Evolutionary conservation across 2,329 filamentous ascomycete species (phyloP).

Genomic region (Xylariaceae sp.): DNA sequence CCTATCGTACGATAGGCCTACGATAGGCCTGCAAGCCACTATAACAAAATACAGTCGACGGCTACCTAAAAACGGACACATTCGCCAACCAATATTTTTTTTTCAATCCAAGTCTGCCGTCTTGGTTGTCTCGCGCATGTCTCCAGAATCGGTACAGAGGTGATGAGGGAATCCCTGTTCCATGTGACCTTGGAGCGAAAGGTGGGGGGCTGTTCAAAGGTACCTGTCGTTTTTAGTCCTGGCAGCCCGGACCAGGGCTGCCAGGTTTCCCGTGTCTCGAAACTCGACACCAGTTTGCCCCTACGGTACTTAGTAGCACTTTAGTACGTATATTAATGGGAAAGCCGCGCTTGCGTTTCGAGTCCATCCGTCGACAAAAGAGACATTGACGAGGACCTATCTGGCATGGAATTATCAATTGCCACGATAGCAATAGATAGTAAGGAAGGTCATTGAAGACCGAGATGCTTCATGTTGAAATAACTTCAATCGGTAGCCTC

Average conservation of each 20-base stretch:
- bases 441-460: constrained; percentile 12
- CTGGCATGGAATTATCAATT: background rate
- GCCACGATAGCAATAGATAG: constrained; percentile 10
- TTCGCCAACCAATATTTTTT: constrained; percentile 10
- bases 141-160: constrained; percentile 25
- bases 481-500: constrained; percentile 21
- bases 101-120: constrained; percentile 15
- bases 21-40: background rate
- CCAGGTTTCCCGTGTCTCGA: constrained; percentile 10
- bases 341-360: background rate
- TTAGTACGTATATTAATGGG: background rate
- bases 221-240: constrained; percentile 23
- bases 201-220: constrained; percentile 23
- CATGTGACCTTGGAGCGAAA: constrained; percentile 20
- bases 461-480: constrained; percentile 17
- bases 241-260: no score
- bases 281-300: constrained; percentile 6
- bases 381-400: background rate
- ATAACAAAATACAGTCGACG: background rate
- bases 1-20: background rate
- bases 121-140: constrained; percentile 26
- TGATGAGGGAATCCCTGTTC: constrained; percentile 21
- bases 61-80: constrained; percentile 1
- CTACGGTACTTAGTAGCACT: background rate
- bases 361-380: no score